Base-by-base conservation (phyloP, 352 stramenopile species). In the Globisporangium canariense region DNA sequence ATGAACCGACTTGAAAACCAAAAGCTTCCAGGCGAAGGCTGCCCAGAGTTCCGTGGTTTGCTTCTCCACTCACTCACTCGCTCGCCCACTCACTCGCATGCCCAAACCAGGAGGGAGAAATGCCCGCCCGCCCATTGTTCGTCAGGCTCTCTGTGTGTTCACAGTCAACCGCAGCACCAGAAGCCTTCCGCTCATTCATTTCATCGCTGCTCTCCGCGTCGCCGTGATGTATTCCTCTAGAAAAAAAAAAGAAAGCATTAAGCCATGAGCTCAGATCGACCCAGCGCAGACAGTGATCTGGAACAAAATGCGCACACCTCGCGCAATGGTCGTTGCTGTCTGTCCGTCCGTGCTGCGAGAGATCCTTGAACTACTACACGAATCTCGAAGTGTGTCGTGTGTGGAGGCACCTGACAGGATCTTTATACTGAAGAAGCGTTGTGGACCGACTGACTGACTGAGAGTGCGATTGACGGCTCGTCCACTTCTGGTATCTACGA, bases 231-330 rank as follows among this genome's bases (percentile, higher is more conserved):
- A 2, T 47, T 22, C 41, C 14, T 20, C 8, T 46, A 16, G 3
- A 14, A 47, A 8, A 16, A 3, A 43, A 46, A 46, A 18, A n/a
- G 10, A 46, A 11, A 41, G 43, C 43, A 9, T 30, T 18, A 45
- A 58, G 30, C 51, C 51, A 58, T 45, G 50, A 40, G 50, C 50
- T 56, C 51, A 58, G 51, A 58, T 58, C 51, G 30, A 16, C 30
- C 30, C 51, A 58, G 51, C 14, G 50, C 30, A 43, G 18, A 55
- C 14, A 8, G 25, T 22, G 28, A 40, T 25, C 40, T 56, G 50
- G 50, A 56, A 56, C 28, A 56, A 40, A 22, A 38, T 46, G 40
- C 14, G 40, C 40, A n/a, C 14, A 4, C 1, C 40, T 46, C 49
- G 25, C 49, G 36, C 11, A 36, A 30, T 28, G 25, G 22, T 13